Conservation (phyloP, 306 rosid species). For the Geum urbanum region DNA sequence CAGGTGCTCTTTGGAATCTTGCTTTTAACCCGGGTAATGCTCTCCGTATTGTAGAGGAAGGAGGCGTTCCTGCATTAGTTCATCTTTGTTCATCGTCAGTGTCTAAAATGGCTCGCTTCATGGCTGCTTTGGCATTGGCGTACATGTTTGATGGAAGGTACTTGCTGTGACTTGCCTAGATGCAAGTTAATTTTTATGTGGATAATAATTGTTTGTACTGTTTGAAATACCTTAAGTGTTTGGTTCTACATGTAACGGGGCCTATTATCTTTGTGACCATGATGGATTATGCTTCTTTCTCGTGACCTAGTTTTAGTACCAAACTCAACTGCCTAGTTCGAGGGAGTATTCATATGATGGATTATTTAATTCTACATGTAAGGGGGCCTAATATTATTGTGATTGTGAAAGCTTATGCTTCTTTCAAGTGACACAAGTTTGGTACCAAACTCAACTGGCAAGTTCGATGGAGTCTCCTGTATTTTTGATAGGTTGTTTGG, state of each 20-base stretch:
- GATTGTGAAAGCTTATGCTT: not conserved
- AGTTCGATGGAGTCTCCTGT: not conserved
- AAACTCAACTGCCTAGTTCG: not conserved
- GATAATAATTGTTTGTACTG: constrained; percentile 4
- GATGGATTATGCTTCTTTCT: not conserved
- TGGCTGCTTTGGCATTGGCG: constrained; percentile 97
- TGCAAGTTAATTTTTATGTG: not conserved
- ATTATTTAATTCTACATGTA: not conserved
- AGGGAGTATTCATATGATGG: too few relatives aligned
- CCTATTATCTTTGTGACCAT: not conserved
- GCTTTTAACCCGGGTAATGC: constrained; percentile 98
- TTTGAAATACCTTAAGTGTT: not conserved
- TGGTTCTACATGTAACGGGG: not conserved
- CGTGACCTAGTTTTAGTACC: not conserved
- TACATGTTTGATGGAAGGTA: constrained; percentile 99
- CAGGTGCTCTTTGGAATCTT: constrained; percentile 99
- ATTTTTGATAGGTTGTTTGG: not conserved
- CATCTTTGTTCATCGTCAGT: constrained; percentile 88
- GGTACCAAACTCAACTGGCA: not conserved
- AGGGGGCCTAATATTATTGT: not conserved
- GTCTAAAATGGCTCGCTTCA: constrained; percentile 99
- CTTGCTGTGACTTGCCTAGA: constrained; percentile 7
- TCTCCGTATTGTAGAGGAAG: constrained; percentile 93
- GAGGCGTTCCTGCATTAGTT: constrained; percentile 93
- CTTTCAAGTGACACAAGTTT: not conserved